Percentiles rank a stretch among this genome's conserved stretches.
phyloP scores from a whole-genome alignment of 805 yeast species.

The Candida khao-thaluensis region DNA sequence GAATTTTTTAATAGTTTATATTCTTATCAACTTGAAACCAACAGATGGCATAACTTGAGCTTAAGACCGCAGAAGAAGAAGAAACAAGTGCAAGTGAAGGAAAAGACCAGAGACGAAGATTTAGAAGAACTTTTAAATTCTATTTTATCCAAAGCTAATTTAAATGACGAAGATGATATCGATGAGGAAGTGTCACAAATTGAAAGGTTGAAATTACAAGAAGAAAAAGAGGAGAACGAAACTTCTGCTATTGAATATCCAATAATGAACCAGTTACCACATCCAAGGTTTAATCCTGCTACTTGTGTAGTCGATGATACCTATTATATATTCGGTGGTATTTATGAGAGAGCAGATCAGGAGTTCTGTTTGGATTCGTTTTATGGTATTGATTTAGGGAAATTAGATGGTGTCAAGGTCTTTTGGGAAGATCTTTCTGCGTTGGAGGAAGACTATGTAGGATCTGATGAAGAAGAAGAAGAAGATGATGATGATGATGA shows the following conservation, averaged over 20 bases:
- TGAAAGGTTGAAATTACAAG: constrained; percentile 32
- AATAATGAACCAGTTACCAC: constrained; percentile 67
- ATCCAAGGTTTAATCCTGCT: constrained; percentile 83
- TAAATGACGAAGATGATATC: constrained; percentile 60
- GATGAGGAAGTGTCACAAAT: constrained; percentile 38
- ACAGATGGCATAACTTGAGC: constrained; percentile 80
- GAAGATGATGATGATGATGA: constrained; percentile 38
- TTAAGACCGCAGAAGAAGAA: constrained; percentile 62
- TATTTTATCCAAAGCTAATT: constrained; percentile 69
- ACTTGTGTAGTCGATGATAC: constrained; percentile 83
- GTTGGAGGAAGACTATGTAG: constrained; percentile 49
- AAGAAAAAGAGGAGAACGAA: constrained; percentile 42
- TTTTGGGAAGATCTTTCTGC: constrained; percentile 85
- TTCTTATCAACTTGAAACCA: constrained; percentile 80
- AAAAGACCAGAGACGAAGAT: constrained; percentile 67
- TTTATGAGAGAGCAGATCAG: constrained; percentile 83
- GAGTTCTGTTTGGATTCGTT: constrained; percentile 84
- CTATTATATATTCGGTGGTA: constrained; percentile 84
- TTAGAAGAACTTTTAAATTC: constrained; percentile 77
- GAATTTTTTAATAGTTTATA: constrained; percentile 76
- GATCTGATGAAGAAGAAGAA: constrained; percentile 72
- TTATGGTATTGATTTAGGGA: constrained; percentile 81
- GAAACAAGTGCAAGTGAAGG: constrained; percentile 38
- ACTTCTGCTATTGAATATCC: constrained; percentile 50
- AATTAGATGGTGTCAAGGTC: constrained; percentile 82